phyloP scores from a whole-genome alignment of 169 alveolate species.

The Plasmodium gallinaceum region DNA sequence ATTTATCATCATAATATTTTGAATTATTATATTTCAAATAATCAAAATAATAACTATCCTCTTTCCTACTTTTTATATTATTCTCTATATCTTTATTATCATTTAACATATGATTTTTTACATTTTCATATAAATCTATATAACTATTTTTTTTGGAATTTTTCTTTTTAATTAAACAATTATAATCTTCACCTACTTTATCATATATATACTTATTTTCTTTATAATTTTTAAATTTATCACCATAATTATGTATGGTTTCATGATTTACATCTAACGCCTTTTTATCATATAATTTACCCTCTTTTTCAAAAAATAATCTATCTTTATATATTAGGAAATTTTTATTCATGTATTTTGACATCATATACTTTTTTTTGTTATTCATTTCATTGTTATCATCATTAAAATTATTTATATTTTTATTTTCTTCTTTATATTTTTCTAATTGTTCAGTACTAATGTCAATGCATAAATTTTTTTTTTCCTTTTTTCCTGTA shows the following conservation, averaged over 20 bases:
- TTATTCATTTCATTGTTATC: not conserved
- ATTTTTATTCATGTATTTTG: conserved; percentile 55
- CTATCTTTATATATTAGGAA: conserved; percentile 56
- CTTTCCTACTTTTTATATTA: conserved; percentile 19
- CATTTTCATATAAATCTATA: conserved; percentile 29
- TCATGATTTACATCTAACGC: conserved; percentile 18
- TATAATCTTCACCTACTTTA: conserved; percentile 26
- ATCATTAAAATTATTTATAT: not conserved
- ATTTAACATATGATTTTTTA: conserved; percentile 1
- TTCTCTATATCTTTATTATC: conserved; percentile 12
- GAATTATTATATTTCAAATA: conserved; percentile 16
- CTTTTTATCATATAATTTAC: not conserved
- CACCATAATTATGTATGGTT: conserved; percentile 16
- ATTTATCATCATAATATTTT: not conserved
- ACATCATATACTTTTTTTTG: conserved; percentile 1
- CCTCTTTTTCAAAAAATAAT: conserved; percentile 11
- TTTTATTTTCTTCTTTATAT: conserved; percentile 22
- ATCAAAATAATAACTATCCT: conserved; percentile 27
- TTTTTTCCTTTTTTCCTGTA: not conserved
- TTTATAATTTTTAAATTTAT: not conserved
- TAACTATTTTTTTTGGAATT: not conserved
- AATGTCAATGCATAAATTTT: not conserved
- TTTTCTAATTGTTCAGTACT: not conserved
- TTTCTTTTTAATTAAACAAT: conserved; percentile 18
- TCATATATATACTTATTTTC: conserved; percentile 36